Conservation (phyloP, 108 stramenopile genomes). For the Skeletonema costatum region DNA sequence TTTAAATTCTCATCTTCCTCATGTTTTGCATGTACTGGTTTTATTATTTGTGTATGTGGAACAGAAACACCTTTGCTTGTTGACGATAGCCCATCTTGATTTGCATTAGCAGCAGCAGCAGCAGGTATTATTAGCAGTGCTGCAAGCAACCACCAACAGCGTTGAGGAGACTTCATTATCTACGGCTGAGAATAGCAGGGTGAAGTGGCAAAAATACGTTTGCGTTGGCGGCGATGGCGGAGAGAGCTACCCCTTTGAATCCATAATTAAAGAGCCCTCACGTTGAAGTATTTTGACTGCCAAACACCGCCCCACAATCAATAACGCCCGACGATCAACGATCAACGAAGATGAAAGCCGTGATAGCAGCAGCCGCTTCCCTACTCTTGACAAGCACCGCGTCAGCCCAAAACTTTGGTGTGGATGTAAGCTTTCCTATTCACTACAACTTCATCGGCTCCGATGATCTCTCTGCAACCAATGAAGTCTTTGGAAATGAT, state of each 20-base stretch:
- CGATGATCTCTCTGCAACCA: background rate
- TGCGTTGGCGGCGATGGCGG: no score
- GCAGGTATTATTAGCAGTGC: background rate
- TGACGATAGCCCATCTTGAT: background rate
- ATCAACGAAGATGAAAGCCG: no score
- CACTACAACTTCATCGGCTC: constrained; percentile 25
- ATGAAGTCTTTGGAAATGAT: constrained; percentile 8
- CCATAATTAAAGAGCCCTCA: no score
- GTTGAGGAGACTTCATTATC: no score
- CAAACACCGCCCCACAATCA: no score
- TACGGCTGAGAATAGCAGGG: no score
- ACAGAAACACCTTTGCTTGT: background rate
- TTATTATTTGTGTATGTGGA: background rate
- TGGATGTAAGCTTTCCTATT: constrained; percentile 44
- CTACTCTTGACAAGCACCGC: background rate
- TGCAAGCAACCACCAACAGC: background rate
- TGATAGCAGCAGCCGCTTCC: no score
- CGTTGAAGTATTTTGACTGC: no score
- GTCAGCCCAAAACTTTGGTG: constrained; percentile 25
- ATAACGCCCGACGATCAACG: no score
- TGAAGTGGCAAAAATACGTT: no score
- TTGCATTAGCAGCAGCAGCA: background rate
- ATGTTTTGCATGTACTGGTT: background rate
- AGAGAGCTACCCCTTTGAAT: no score
- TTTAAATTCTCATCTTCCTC: background rate